Base-by-base conservation (phyloP, 179 eudicot species). In the Heliamphora pulchella region DNA sequence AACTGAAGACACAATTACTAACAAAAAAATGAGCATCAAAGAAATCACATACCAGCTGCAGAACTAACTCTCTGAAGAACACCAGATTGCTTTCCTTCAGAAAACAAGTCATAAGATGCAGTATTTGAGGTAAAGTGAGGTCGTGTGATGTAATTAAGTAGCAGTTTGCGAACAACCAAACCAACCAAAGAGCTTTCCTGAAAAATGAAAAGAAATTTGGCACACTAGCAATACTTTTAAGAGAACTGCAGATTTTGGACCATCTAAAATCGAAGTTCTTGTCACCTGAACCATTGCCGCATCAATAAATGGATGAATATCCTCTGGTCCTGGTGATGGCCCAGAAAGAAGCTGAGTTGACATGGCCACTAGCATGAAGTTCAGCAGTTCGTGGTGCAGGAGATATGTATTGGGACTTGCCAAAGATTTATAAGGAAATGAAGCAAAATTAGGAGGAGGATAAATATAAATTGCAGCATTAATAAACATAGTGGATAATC, bases 341-440 rank as follows among this genome's bases (percentile, higher is more conserved):
- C 91, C 95, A 81, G 90, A 91, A 78, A 90, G 90, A 87, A 96
- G 97, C 88, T 94, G 98, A 83, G 97, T 96, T 74, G 99, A 92
- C 94, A 92, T 90, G 88, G 97, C 89, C 73, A 90, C 88, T 67
- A 96, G 91, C 91, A 92, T 79, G 90, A 96, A 92, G 83, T 91
- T 87, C 76, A 93, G 97, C 83, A 96, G 90, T 84, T 92, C 98
- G 64, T 87, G 89, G 83, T 93, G 96, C 58, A 96, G 90, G 76
- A 89, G 89, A 87, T 88, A 92, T 59, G 98, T 96, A 54, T 81
- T 78, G 80, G 96, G 88, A 83, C 99, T 93, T 78, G 86, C 84
- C 81, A 48, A 64, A 81, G 9, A 17, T 22, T 18, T 7, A 71
- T 59, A 75, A 53, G 77, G 41, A 50, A 18, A 68, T 31, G 8